Evolutionary conservation across 345 rosid genomes (phyloP).

Genomic region (thale cress (Arabidopsis thaliana)): DNA sequence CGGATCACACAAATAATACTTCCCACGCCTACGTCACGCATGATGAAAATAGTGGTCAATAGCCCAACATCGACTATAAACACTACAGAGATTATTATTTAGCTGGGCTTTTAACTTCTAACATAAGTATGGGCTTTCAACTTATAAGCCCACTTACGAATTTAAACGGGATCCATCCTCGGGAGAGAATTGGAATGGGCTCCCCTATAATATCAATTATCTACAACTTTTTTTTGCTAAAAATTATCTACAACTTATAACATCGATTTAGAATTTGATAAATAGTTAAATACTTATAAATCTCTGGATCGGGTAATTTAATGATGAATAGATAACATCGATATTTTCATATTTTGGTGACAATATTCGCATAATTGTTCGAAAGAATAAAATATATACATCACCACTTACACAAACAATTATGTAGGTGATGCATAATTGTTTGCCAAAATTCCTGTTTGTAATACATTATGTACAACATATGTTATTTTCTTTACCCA

Average conservation of each 20-base stretch:
- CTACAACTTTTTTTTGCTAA: too few relatives aligned
- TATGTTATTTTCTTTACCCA: too few relatives aligned
- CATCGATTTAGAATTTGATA: not conserved
- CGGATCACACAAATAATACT: not conserved
- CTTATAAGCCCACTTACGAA: not conserved
- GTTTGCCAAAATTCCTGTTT: too few relatives aligned
- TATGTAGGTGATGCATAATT: too few relatives aligned
- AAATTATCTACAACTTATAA: not conserved
- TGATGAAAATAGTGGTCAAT: not conserved
- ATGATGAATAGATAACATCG: too few relatives aligned
- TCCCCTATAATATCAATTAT: not conserved
- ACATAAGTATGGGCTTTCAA: not conserved
- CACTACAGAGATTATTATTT: not conserved
- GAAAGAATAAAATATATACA: too few relatives aligned
- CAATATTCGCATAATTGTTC: too few relatives aligned
- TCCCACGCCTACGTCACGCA: slow-evolving; percentile 5
- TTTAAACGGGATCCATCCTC: not conserved
- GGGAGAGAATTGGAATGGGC: not conserved
- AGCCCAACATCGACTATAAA: not conserved
- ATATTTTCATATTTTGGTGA: too few relatives aligned
- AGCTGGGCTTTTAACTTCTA: not conserved
- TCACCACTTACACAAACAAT: too few relatives aligned
- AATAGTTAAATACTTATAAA: too few relatives aligned
- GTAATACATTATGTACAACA: too few relatives aligned
- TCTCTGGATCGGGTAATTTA: too few relatives aligned